A percentile compares a stretch with the other conserved stretches of the same genome.
These are phyloP conservation scores for Chlorella sp. DNA, from an alignment of 139 green algal genomes.

Conservation along the genomic window DNA sequence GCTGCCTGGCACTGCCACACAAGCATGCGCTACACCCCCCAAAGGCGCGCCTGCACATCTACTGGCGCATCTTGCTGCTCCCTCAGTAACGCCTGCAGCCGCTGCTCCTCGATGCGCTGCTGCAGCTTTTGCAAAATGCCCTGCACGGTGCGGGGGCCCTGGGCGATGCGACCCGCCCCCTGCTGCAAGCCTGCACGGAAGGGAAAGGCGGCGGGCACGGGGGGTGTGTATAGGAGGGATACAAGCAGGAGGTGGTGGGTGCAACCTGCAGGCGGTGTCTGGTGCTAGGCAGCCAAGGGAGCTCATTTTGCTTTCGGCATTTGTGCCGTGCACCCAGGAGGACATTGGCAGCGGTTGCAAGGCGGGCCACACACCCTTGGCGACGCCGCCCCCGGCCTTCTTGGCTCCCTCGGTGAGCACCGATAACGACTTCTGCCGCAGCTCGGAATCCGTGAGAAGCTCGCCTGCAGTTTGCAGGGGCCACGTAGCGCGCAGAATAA, in stretches of 20 bases:
- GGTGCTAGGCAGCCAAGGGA: background rate
- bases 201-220: no score
- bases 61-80: conserved; percentile 62
- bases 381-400: background rate
- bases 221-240: background rate
- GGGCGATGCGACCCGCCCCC: conserved; percentile 38
- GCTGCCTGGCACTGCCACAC: background rate
- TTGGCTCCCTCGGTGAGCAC: background rate
- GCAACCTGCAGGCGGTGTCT: background rate
- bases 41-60: conserved; percentile 35
- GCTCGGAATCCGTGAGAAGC: background rate
- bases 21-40: no score
- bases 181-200: conserved; percentile 40
- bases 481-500: no score
- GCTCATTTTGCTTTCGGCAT: background rate
- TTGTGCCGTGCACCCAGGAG: background rate
- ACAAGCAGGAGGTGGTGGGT: background rate
- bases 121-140: conserved; percentile 51
- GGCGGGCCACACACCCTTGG: background rate
- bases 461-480: background rate
- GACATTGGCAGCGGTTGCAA: background rate
- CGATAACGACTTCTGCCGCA: background rate
- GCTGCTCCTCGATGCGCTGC: conserved; percentile 59
- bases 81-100: conserved; percentile 48
- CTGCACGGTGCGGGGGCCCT: conserved; percentile 44